These are phyloP conservation scores for Coleophoma cylindrospora DNA, from an alignment of 2,329 filamentous ascomycete species.

Conservation along the genomic window DNA sequence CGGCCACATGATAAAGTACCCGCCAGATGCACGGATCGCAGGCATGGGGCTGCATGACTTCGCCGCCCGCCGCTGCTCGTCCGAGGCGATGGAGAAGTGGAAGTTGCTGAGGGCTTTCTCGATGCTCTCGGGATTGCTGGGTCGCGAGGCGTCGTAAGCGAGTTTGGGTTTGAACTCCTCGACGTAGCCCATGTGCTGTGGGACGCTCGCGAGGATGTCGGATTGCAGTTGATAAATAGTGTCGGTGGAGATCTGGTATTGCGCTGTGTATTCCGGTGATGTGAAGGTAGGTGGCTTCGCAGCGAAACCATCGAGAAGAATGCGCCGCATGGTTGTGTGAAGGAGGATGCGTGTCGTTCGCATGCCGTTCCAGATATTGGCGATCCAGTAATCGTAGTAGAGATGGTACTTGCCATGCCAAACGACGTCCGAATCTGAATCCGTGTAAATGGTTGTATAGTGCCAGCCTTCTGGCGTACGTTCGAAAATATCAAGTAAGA, in stretches of 20 bases:
- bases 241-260: conserved; percentile 17
- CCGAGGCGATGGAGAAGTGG: too few species aligned
- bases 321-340: conserved; percentile 12
- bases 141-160: background rate
- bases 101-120: background rate
- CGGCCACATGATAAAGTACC: conserved; percentile 23
- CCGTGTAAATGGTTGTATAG: conserved; percentile 13
- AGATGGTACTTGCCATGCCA: conserved; percentile 20
- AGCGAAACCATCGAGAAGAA: conserved; percentile 12
- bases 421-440: conserved; percentile 11
- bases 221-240: conserved; percentile 9
- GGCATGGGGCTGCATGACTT: background rate
- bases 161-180: background rate
- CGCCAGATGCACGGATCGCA: conserved; percentile 8
- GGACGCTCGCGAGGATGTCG: conserved; percentile 18
- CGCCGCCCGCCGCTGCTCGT: background rate
- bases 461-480: conserved; percentile 15
- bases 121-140: background rate
- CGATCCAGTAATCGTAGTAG: conserved; percentile 19
- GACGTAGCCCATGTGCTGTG: conserved; percentile 15
- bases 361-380: conserved; percentile 20
- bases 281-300: conserved; percentile 11
- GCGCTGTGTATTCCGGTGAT: conserved; percentile 11
- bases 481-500: conserved; percentile 7
- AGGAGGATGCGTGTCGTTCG: conserved; percentile 15